These are phyloP conservation scores for Trypanosoma theileri DNA, from an alignment of 208 protist genomes.

Conservation along the genomic window DNA sequence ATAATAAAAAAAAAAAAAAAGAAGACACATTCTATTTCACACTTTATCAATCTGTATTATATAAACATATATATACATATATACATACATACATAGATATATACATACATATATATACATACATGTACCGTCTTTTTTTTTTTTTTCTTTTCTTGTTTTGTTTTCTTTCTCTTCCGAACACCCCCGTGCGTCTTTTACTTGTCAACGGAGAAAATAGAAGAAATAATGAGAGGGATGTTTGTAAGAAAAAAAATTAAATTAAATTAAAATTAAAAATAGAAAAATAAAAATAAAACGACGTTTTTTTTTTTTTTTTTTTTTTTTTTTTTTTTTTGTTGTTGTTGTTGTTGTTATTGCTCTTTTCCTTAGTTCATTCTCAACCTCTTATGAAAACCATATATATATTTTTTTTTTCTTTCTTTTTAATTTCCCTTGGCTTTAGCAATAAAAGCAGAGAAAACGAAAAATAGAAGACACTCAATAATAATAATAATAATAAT, in stretches of 20 bases:
- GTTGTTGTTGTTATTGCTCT: background rate
- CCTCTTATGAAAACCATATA: too few relatives aligned
- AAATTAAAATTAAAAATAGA: slow-evolving; percentile 9
- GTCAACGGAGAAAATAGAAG: background rate
- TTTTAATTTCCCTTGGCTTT: background rate
- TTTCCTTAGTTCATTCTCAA: background rate
- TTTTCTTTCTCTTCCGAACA: background rate
- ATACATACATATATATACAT: background rate
- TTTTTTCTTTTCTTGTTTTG: slow-evolving; percentile 7
- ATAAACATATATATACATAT: background rate
- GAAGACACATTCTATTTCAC: too few relatives aligned
- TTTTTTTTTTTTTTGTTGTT: background rate
- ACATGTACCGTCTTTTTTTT: background rate
- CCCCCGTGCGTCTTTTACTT: background rate
- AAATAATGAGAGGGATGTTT: background rate
- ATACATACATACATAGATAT: background rate
- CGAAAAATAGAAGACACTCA: too few relatives aligned
- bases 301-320: slow-evolving; percentile 7
- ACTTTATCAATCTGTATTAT: too few relatives aligned
- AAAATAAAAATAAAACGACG: background rate
- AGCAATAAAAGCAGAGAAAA: too few relatives aligned
- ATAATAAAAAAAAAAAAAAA: too few relatives aligned
- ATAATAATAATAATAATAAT: too few relatives aligned
- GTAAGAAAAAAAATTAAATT: background rate
- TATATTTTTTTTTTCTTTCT: background rate